phyloP scores from a whole-genome alignment of 2,329 filamentous ascomycete species.

The Drechslerella dactyloides region DNA sequence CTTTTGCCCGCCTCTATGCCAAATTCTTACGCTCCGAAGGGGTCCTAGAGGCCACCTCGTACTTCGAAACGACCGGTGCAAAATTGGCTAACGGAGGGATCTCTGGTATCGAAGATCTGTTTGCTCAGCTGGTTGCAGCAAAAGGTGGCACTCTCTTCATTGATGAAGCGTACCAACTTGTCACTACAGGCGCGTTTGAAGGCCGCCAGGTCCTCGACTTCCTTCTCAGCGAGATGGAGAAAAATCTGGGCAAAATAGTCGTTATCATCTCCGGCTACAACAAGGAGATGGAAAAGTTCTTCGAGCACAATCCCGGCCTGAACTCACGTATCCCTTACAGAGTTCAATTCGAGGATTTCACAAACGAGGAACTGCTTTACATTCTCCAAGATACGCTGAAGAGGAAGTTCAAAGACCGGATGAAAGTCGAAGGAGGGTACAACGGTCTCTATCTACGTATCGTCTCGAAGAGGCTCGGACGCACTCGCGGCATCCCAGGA shows the following conservation, averaged over 20 bases:
- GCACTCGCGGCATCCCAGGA: constrained; percentile 68
- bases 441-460: constrained; percentile 71
- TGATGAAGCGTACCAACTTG: constrained; percentile 79
- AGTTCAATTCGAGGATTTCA: constrained; percentile 73
- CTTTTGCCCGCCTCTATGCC: constrained; percentile 73
- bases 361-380: constrained; percentile 68
- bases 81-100: constrained; percentile 70
- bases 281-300: constrained; percentile 78
- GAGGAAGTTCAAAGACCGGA: constrained; percentile 64
- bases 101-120: constrained; percentile 63
- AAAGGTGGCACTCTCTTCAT: constrained; percentile 76
- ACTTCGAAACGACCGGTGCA: constrained; percentile 73
- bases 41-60: constrained; percentile 66
- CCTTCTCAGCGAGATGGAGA: constrained; percentile 75
- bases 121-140: constrained; percentile 65
- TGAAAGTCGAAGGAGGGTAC: constrained; percentile 67
- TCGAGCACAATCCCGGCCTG: constrained; percentile 74
- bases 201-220: constrained; percentile 72
- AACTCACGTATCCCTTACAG: constrained; percentile 71
- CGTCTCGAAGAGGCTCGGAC: constrained; percentile 67
- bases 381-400: constrained; percentile 67
- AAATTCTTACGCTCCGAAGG: constrained; percentile 69
- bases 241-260: constrained; percentile 71
- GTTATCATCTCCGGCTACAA: constrained; percentile 77
- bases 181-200: constrained; percentile 65